phyloP scores from a whole-genome alignment of 805 yeast species.

The Saturnispora galanensis region DNA sequence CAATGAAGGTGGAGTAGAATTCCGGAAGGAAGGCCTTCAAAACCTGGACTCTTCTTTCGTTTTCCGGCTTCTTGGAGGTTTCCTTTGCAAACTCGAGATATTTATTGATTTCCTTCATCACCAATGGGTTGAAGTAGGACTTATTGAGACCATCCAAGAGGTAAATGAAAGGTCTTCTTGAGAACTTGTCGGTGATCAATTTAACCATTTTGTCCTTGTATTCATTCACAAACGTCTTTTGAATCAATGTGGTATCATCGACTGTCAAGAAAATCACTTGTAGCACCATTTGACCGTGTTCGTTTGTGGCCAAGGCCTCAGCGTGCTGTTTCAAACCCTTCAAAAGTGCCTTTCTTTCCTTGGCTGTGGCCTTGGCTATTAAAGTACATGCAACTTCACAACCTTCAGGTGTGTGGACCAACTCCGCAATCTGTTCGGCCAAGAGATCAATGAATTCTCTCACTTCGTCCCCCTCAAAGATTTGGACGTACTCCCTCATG shows the following conservation, averaged over 20 bases:
- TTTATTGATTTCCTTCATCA: constrained; percentile 46
- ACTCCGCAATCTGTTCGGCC: constrained; percentile 83
- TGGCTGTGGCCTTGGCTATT: constrained; percentile 77
- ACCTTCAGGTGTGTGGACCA: constrained; percentile 94
- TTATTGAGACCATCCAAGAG: constrained; percentile 70
- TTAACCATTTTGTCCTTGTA: constrained; percentile 42
- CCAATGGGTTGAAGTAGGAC: constrained; percentile 67
- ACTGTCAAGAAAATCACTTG: constrained; percentile 74
- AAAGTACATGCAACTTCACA: constrained; percentile 79
- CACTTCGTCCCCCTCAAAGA: constrained; percentile 60
- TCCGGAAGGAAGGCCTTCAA: constrained; percentile 54
- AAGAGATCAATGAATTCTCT: constrained; percentile 75
- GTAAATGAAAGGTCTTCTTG: constrained; percentile 83
- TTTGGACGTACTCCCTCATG: constrained; percentile 76
- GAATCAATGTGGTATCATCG: constrained; percentile 83
- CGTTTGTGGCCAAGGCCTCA: constrained; percentile 68
- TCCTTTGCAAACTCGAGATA: constrained; percentile 52
- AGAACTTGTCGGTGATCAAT: constrained; percentile 59
- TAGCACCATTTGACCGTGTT: constrained; percentile 75
- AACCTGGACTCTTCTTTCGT: constrained; percentile 64
- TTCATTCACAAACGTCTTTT: constrained; percentile 61
- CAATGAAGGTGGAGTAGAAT: constrained; percentile 45
- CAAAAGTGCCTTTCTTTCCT: constrained; percentile 77
- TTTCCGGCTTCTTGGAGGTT: constrained; percentile 81
- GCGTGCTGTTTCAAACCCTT: constrained; percentile 68